Conservation (phyloP, 2,329 filamentous ascomycete genomes). For the Verticillium klebahnii region DNA sequence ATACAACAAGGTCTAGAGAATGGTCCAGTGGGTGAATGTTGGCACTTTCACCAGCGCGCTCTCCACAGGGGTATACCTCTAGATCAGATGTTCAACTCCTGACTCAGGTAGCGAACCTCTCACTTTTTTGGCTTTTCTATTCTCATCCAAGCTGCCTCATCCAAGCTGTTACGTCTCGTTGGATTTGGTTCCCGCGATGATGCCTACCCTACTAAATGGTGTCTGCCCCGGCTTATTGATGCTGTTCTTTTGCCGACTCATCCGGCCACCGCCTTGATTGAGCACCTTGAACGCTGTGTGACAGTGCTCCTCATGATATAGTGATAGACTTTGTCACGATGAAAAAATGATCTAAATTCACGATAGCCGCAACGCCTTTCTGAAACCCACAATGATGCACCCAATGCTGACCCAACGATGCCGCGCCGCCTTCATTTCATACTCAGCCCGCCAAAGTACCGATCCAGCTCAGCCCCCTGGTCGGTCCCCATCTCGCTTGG, state of each 20-base stretch:
- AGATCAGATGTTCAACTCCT: background rate
- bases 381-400: background rate
- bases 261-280: too few species aligned
- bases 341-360: background rate
- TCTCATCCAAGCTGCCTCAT: too few species aligned
- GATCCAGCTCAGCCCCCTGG: conserved; percentile 52
- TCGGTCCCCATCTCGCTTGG: conserved; percentile 38
- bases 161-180: too few species aligned
- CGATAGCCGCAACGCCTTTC: background rate
- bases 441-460: conserved; percentile 49
- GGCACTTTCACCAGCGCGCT: too few species aligned
- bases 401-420: background rate
- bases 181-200: too few species aligned
- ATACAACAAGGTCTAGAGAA: background rate
- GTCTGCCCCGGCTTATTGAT: too few species aligned
- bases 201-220: too few species aligned
- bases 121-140: background rate
- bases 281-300: too few species aligned
- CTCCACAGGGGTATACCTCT: too few species aligned
- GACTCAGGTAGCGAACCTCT: background rate
- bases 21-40: background rate
- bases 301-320: too few species aligned
- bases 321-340: too few species aligned
- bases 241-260: too few species aligned
- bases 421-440: conserved; percentile 15